phyloP scores from a whole-genome alignment of 495 filamentous ascomycete species.

The Halenospora varia region DNA sequence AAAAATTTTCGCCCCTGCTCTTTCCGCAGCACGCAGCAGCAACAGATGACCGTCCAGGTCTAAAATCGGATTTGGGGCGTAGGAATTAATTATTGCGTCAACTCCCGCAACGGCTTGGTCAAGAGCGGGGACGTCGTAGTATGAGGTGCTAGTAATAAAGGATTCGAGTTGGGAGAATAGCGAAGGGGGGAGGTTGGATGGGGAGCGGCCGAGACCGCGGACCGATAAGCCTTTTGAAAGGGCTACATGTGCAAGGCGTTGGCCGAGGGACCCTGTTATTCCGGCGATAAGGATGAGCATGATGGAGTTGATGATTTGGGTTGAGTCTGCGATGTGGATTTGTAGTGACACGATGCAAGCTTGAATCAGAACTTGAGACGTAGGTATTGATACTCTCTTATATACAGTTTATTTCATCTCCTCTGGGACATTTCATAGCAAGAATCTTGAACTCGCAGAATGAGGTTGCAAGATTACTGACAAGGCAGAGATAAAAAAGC shows the following conservation, averaged over 20 bases:
- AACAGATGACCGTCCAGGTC: conserved; percentile 28
- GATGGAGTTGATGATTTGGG: too few relatives aligned
- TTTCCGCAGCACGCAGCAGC: conserved; percentile 28
- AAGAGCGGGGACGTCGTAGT: background rate
- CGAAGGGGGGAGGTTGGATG: background rate
- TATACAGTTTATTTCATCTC: too few relatives aligned
- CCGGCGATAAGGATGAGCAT: conserved; percentile 21
- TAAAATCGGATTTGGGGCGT: conserved; percentile 19
- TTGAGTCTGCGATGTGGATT: too few relatives aligned
- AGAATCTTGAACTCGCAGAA: too few relatives aligned
- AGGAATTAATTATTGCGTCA: conserved; percentile 28
- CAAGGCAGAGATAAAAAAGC: too few relatives aligned
- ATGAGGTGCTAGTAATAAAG: background rate
- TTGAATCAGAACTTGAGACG: too few relatives aligned
- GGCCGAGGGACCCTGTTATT: conserved; percentile 19
- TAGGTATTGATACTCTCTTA: too few relatives aligned
- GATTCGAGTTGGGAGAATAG: background rate
- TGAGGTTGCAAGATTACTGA: too few relatives aligned
- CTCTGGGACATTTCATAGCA: too few relatives aligned
- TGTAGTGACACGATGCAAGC: too few relatives aligned
- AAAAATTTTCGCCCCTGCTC: conserved; percentile 21
- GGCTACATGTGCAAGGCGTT: conserved; percentile 16
- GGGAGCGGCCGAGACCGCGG: background rate
- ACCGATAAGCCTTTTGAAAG: background rate
- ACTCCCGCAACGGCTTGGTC: background rate